Conservation (phyloP, 352 stramenopile genomes). For the Globisporangium okanoganense region DNA sequence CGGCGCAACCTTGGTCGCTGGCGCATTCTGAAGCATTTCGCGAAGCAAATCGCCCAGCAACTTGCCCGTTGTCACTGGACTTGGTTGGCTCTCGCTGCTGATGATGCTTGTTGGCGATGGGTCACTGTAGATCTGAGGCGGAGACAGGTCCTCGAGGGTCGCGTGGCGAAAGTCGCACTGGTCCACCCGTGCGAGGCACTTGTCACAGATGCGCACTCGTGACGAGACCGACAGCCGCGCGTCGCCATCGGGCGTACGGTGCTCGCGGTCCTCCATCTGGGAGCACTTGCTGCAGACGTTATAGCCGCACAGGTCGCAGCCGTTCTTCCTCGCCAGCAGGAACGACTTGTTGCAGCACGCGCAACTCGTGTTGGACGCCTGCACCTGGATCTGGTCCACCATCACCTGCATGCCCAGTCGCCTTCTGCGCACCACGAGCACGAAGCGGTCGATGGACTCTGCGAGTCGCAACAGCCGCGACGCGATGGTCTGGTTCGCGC, state of each 20-base stretch:
- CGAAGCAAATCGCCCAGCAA: slow-evolving; percentile 19
- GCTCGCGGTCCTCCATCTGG: slow-evolving; percentile 11
- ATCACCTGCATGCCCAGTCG: slow-evolving; percentile 14
- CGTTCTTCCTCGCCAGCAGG: slow-evolving; percentile 4
- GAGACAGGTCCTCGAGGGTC: slow-evolving; percentile 5
- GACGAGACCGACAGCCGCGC: neutral
- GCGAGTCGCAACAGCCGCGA: slow-evolving; percentile 6
- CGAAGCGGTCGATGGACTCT: slow-evolving; percentile 1
- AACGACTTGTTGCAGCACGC: slow-evolving; percentile 11
- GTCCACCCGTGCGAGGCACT: slow-evolving; percentile 10
- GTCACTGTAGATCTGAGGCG: neutral
- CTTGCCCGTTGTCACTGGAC: neutral
- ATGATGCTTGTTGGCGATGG: neutral
- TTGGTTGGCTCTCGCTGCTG: neutral
- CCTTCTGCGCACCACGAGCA: slow-evolving; percentile 5
- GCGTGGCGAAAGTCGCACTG: slow-evolving; percentile 6
- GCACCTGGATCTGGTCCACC: slow-evolving; percentile 10
- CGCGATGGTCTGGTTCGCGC: neutral
- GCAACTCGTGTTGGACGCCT: slow-evolving; percentile 12
- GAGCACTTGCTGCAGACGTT: slow-evolving; percentile 15
- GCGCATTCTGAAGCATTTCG: slow-evolving; percentile 12
- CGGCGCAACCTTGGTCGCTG: slow-evolving; percentile 5
- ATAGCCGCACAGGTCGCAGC: slow-evolving; percentile 15
- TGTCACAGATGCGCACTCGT: slow-evolving; percentile 8
- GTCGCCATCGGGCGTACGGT: neutral